Conservation (phyloP, 2,329 filamentous ascomycete species). For the Ophiostoma montium region DNA sequence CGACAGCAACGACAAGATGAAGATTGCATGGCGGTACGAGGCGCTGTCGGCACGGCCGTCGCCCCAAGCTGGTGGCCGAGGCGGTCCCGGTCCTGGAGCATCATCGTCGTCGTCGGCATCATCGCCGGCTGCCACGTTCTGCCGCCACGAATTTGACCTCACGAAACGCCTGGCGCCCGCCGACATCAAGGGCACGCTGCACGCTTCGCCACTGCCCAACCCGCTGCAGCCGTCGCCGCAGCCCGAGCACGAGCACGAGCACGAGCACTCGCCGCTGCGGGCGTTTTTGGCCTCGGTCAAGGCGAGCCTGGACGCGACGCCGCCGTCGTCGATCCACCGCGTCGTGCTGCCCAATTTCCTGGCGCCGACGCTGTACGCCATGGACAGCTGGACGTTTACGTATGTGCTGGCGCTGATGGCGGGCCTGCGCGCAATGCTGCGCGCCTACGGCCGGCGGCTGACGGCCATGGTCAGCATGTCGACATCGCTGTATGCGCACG, state of each 20-base stretch:
- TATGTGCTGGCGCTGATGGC: constrained; percentile 73
- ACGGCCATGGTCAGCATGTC: constrained; percentile 67
- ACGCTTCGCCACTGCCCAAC: constrained; percentile 35
- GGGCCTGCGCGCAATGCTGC: constrained; percentile 58
- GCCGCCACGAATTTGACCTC: constrained; percentile 61
- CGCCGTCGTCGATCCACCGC: constrained; percentile 55
- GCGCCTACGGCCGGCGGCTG: constrained; percentile 48
- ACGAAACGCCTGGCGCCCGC: constrained; percentile 43
- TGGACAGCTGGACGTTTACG: constrained; percentile 53
- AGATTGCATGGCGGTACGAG: constrained; percentile 98
- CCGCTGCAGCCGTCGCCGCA: constrained; percentile 19
- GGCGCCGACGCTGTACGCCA: constrained; percentile 71
- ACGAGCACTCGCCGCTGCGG: constrained; percentile 39
- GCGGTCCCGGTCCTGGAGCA: neutral
- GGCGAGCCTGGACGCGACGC: constrained; percentile 39
- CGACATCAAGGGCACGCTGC: constrained; percentile 35
- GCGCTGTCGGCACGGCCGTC: constrained; percentile 34
- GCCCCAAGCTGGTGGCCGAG: neutral
- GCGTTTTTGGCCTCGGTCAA: constrained; percentile 47
- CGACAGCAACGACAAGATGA: constrained; percentile 62
- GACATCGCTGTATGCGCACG: constrained; percentile 63
- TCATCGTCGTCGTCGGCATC: too few relatives aligned
- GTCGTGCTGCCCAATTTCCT: constrained; percentile 74
- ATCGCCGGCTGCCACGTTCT: constrained; percentile 32
- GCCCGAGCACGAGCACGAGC: constrained; percentile 11